Evolutionary conservation across 345 rosid species (phyloP).

Genomic region (Eucalyptus microcorys): DNA sequence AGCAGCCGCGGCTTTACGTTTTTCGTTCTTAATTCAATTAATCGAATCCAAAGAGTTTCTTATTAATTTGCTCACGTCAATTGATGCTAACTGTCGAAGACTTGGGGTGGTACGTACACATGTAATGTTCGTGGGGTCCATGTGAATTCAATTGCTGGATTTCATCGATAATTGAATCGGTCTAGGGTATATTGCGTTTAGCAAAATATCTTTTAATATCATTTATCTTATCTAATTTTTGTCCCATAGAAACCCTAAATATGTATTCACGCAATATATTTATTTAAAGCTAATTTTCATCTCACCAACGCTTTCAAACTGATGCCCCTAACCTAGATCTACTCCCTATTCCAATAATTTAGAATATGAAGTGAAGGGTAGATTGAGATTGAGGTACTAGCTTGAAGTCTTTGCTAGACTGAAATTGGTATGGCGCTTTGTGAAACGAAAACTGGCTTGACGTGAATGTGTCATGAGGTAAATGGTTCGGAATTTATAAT

Average conservation of each 20-base stretch:
- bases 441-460: no score
- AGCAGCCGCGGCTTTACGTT: background rate
- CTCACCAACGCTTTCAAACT: no score
- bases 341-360: no score
- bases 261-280: no score
- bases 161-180: background rate
- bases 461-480: accelerated
- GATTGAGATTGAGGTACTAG: no score
- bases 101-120: background rate
- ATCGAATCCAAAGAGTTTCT: background rate
- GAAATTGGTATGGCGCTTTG: no score
- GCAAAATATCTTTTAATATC: background rate
- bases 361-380: no score
- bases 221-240: background rate
- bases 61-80: background rate
- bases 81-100: background rate
- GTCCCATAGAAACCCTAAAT: background rate
- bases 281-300: no score
- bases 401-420: no score
- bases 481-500: no score
- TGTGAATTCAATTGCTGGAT: background rate
- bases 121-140: background rate
- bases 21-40: background rate
- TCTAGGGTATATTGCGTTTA: background rate
- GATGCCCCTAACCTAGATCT: no score